phyloP scores from a whole-genome alignment of 2,329 filamentous ascomycete species.

The Aspergillus eucalypticola region DNA sequence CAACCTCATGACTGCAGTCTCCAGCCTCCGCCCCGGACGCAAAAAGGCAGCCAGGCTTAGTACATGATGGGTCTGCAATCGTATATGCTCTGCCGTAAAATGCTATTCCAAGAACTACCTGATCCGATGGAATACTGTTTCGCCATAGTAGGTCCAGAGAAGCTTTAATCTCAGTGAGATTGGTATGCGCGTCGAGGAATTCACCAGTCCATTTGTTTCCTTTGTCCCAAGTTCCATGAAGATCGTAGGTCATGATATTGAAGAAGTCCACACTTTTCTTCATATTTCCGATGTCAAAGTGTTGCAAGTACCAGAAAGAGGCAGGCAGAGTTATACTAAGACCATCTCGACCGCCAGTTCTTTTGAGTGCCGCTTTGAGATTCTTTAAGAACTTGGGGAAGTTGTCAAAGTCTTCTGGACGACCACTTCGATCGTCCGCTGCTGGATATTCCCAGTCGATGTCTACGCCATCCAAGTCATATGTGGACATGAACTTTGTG shows the following conservation, averaged over 20 bases:
- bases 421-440: conserved; percentile 43
- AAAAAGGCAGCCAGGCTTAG: conserved; percentile 33
- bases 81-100: conserved; percentile 29
- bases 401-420: conserved; percentile 37
- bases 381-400: conserved; percentile 26
- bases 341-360: conserved; percentile 17
- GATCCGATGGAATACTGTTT: conserved; percentile 24
- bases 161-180: conserved; percentile 34
- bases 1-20: conserved; percentile 30
- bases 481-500: conserved; percentile 43
- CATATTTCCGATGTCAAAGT: conserved; percentile 26
- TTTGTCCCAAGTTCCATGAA: conserved; percentile 31
- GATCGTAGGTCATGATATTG: conserved; percentile 35
- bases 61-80: conserved; percentile 23
- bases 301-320: conserved; percentile 34
- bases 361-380: conserved; percentile 15
- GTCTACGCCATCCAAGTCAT: conserved; percentile 50
- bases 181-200: conserved; percentile 31
- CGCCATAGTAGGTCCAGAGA: conserved; percentile 32
- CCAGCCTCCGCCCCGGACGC: conserved; percentile 26
- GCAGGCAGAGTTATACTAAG: conserved; percentile 26
- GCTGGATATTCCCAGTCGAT: conserved; percentile 49
- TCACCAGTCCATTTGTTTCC: conserved; percentile 18
- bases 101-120: conserved; percentile 33
- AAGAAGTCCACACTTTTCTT: conserved; percentile 24